A percentile compares a stretch with the other conserved stretches of the same genome.
Evolutionary conservation across 805 yeast species (phyloP).

Genomic region (Metschnikowia baotianmanensis): DNA sequence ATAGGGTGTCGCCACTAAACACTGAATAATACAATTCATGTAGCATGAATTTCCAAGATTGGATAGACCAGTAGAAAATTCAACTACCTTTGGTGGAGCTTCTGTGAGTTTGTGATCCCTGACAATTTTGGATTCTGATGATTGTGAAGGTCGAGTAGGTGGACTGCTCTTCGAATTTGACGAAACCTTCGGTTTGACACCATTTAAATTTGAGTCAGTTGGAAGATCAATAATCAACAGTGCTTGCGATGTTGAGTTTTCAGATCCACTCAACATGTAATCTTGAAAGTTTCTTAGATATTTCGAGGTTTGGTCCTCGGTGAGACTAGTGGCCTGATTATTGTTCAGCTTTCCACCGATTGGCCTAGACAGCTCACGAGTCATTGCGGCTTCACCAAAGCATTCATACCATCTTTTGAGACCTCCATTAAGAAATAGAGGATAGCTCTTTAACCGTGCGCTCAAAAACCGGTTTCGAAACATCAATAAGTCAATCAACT

Average conservation of each 20-base stretch:
- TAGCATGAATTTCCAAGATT: constrained; percentile 92
- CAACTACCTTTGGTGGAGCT: not conserved
- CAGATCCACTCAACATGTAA: constrained; percentile 14
- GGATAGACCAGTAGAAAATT: constrained; percentile 59
- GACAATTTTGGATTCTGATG: too few relatives aligned
- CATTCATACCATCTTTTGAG: constrained; percentile 31
- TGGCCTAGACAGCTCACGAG: constrained; percentile 1
- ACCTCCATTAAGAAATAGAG: constrained; percentile 38
- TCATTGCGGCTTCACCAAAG: constrained; percentile 27
- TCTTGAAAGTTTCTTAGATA: constrained; percentile 16
- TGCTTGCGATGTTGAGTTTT: not conserved
- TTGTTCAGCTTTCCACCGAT: not conserved
- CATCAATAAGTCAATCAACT: constrained; percentile 40
- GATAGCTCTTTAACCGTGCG: constrained; percentile 31
- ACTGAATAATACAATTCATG: constrained; percentile 88
- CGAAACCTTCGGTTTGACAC: not conserved
- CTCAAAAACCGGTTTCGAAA: constrained; percentile 33
- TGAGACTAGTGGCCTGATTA: constrained; percentile 18
- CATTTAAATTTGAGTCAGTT: not conserved
- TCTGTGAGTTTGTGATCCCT: not conserved
- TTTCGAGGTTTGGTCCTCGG: constrained; percentile 1
- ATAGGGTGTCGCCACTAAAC: constrained; percentile 70
- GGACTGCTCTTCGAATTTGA: too few relatives aligned
- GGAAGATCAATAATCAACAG: not conserved
- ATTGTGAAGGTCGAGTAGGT: too few relatives aligned